Percentiles rank a stretch among this genome's conserved stretches.
These are phyloP conservation scores for Typha latifolia DNA, from an alignment of 176 grass and related monocot genomes.

Conservation along the genomic window DNA sequence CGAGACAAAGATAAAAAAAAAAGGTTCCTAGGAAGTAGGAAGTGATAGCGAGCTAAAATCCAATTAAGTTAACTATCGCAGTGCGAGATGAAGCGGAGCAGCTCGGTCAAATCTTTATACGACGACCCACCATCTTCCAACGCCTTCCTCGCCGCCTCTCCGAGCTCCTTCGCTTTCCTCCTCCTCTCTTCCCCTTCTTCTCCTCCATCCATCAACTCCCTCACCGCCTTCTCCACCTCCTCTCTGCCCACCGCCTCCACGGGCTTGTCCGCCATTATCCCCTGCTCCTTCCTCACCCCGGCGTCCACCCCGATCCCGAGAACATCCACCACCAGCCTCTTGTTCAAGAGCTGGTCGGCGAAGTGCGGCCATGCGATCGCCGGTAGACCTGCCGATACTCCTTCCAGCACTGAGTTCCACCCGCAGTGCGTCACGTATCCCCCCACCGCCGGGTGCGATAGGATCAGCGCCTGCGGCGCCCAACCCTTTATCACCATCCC, in stretches of 20 bases:
- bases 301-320: not conserved
- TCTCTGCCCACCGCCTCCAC: not conserved
- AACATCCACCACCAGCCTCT: not conserved
- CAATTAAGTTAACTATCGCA: no score
- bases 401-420: constrained; percentile 8
- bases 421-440: constrained; percentile 5
- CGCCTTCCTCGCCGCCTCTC: constrained; percentile 2
- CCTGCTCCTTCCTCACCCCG: not conserved
- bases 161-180: not conserved
- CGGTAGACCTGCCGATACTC: not conserved
- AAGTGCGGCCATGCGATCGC: not conserved
- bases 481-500: not conserved
- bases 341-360: not conserved
- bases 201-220: not conserved
- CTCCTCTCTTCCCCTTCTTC: constrained; percentile 5
- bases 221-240: not conserved
- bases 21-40: no score
- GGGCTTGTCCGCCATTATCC: not conserved
- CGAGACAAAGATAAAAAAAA: no score
- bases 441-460: constrained; percentile 3
- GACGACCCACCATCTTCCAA: constrained; percentile 3
- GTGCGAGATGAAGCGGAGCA: not conserved
- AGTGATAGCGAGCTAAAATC: no score
- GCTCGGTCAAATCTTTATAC: not conserved
- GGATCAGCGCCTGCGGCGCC: not conserved